Conservation (phyloP, 768 basidiomycete genomes). For the Dendrothele bispora region DNA sequence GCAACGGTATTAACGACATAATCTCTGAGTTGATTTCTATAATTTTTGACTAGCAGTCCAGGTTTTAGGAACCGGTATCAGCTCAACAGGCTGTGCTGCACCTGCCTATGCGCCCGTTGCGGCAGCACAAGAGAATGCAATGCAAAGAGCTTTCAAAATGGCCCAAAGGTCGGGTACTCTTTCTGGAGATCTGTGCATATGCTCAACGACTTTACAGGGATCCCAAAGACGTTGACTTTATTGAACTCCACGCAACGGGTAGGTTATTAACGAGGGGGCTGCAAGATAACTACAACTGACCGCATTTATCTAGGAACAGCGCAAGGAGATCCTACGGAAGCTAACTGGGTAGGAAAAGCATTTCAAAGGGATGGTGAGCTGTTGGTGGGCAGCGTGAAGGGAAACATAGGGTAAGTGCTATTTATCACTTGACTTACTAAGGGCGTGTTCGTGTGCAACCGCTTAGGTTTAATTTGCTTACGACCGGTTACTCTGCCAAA, state of each 20-base stretch:
- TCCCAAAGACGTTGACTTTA: conserved; percentile 44
- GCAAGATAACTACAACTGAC: neutral
- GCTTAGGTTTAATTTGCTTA: too few relatives aligned
- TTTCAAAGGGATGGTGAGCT: conserved; percentile 17
- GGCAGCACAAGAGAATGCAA: conserved; percentile 35
- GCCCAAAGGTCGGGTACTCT: conserved; percentile 25
- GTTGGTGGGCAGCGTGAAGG: conserved; percentile 44
- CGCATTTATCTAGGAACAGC: conserved; percentile 35
- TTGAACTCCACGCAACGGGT: conserved; percentile 53
- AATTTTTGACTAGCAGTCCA: conserved; percentile 35
- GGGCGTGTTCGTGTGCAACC: too few relatives aligned
- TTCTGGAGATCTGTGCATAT: too few relatives aligned
- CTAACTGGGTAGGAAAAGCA: conserved; percentile 40
- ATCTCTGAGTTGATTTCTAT: conserved; percentile 39
- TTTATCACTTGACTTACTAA: conserved; percentile 4
- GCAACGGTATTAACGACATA: conserved; percentile 34
- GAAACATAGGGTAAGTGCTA: conserved; percentile 42
- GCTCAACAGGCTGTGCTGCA: conserved; percentile 34
- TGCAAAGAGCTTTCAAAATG: conserved; percentile 32
- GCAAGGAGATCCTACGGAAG: conserved; percentile 50
- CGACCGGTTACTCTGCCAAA: too few relatives aligned
- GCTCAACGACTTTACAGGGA: conserved; percentile 23
- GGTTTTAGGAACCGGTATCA: conserved; percentile 41
- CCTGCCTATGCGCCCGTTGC: conserved; percentile 39
- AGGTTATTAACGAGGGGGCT: neutral